These are phyloP conservation scores for Sophora flavescens DNA, from an alignment of 306 rosid genomes.

Conservation along the genomic window DNA sequence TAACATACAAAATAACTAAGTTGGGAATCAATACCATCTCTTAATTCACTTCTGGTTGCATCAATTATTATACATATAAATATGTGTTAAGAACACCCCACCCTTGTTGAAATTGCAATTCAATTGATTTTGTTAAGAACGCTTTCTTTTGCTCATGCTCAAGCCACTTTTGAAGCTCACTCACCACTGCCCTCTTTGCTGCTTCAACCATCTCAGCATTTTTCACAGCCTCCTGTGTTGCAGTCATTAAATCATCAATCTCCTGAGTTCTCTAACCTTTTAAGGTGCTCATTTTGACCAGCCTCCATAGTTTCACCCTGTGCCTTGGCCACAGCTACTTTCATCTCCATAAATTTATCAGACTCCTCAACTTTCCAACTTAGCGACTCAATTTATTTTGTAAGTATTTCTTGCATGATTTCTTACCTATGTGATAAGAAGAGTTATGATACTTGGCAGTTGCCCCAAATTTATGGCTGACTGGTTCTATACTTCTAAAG, in stretches of 20 bases:
- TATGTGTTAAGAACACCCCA: too few species aligned
- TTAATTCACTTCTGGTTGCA: too few species aligned
- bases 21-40: too few species aligned
- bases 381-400: slow-evolving; percentile 56
- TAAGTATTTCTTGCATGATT: too few species aligned
- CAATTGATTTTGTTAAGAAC: too few species aligned
- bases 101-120: too few species aligned
- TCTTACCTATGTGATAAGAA: too few species aligned
- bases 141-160: slow-evolving; percentile 96
- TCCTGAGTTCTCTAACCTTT: slow-evolving; percentile 76
- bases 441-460: too few species aligned
- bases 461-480: too few species aligned
- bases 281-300: slow-evolving; percentile 84
- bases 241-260: slow-evolving; percentile 75
- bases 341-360: slow-evolving; percentile 85
- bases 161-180: slow-evolving; percentile 88
- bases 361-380: slow-evolving; percentile 92
- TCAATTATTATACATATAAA: too few species aligned
- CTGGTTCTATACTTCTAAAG: too few species aligned
- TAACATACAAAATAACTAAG: too few species aligned
- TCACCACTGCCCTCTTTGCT: slow-evolving; percentile 92
- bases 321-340: slow-evolving; percentile 94
- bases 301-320: slow-evolving; percentile 99
- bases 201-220: slow-evolving; percentile 95
- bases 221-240: slow-evolving; percentile 76